Evolutionary conservation across 805 yeast genomes (phyloP), one percentile per base, ranked within the genome.

Genomic region (Pichia exigua): DNA sequence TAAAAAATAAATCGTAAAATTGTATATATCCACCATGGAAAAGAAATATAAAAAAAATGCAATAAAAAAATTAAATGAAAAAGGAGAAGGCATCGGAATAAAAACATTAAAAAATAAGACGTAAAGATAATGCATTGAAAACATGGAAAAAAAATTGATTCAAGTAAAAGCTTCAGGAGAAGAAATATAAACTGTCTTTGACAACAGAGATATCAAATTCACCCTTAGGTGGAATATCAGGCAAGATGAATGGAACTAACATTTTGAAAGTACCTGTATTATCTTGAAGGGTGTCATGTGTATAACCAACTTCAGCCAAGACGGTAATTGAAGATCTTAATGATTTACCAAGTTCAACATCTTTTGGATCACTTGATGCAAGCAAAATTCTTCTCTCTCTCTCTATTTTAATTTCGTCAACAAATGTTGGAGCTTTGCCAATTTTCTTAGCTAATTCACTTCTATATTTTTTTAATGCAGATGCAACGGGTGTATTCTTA

Each of bases 181-280:
- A 92, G 76, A 92, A 92, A 67, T 92, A 92, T 32, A 76, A 75
- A 56, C 96, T 87, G 47, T 82, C 78, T 62, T 77, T 76, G 43
- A 91, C 84, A 52, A 77, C 78, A 41, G 72, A 69, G 39, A 92
- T 95, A 62, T 92, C 95, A 60, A 92, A 87, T 18, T 81, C 82
- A 47, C 97, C 99, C 65, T 79, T 83, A 47, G 76, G 71, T 15
- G 97, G 97, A 42, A 88, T 78, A 0, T 73, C 75, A 0, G 96
- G 95, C 56, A 89, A 72, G 44, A 66, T 69, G 59, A 89, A 73
- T 7, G 95, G 96, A 10, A 80, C 82, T 51, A 87, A 69, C 2
- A 85, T 73, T 50, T 73, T 75, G 42, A 73, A 56, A 0, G 49
- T 54, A 21, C 63, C 61, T 9, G 51, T 50, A 41, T 57, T 55